These are phyloP conservation scores for Jaapia argillacea DNA, from an alignment of 768 basidiomycete genomes.

Conservation along the genomic window DNA sequence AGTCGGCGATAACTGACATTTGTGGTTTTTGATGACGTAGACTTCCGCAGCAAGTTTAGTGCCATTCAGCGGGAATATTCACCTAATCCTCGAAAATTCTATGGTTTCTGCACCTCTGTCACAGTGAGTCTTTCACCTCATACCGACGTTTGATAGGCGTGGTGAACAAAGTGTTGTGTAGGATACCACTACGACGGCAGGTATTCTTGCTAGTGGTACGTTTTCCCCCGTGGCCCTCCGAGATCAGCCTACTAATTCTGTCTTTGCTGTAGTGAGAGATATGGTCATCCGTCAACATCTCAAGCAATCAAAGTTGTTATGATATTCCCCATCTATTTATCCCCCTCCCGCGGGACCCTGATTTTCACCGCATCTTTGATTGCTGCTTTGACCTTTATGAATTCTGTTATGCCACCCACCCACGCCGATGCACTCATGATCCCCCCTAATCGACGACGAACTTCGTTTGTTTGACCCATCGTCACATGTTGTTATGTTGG, in stretches of 20 bases:
- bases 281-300: slow-evolving; percentile 77
- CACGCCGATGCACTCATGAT: too few relatives aligned
- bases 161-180: slow-evolving; percentile 10
- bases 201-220: slow-evolving; percentile 70
- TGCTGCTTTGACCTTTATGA: too few relatives aligned
- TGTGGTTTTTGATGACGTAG: too few relatives aligned
- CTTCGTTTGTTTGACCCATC: too few relatives aligned
- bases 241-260: slow-evolving; percentile 4
- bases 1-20: too few relatives aligned
- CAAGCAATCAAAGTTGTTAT: slow-evolving; percentile 62
- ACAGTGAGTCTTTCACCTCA: slow-evolving; percentile 32
- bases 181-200: slow-evolving; percentile 65
- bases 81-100: slow-evolving; percentile 64
- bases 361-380: too few relatives aligned
- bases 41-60: slow-evolving; percentile 60
- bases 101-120: slow-evolving; percentile 69
- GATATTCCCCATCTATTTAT: too few relatives aligned
- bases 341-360: too few relatives aligned
- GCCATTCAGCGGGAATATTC: slow-evolving; percentile 73
- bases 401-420: too few relatives aligned
- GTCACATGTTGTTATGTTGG: too few relatives aligned
- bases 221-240: slow-evolving; percentile 4
- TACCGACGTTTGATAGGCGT: background rate
- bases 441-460: too few relatives aligned
- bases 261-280: slow-evolving; percentile 45